Evolutionary conservation across 2,329 filamentous ascomycete species (phyloP).

Genomic region (Juglanconis juglandina): DNA sequence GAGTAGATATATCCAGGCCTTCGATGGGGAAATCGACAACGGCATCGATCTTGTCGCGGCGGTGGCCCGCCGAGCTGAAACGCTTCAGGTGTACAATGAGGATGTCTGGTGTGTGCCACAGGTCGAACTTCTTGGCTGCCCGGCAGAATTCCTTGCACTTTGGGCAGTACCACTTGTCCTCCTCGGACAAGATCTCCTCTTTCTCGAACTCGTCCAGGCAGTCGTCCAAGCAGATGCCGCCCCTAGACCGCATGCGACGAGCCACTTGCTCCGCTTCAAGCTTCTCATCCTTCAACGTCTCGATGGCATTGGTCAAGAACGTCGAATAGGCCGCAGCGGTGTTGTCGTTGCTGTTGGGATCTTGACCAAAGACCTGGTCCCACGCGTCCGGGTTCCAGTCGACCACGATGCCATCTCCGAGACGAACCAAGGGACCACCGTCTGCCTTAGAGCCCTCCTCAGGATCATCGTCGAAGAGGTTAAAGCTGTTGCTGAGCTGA

Average conservation of each 20-base stretch:
- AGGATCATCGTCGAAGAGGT: conserved; percentile 29
- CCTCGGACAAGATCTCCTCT: conserved; percentile 87
- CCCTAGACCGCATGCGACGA: conserved; percentile 63
- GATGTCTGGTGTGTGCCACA: conserved; percentile 96
- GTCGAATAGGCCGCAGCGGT: conserved; percentile 59
- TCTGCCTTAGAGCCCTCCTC: conserved; percentile 29
- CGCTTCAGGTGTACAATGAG: conserved; percentile 93
- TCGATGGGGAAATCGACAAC: conserved; percentile 88
- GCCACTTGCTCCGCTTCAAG: conserved; percentile 61
- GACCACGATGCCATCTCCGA: conserved; percentile 80
- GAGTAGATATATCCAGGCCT: conserved; percentile 74
- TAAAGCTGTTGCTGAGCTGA: conserved; percentile 28
- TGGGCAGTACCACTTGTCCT: conserved; percentile 97
- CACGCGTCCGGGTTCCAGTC: conserved; percentile 76
- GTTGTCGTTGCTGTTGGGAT: conserved; percentile 35
- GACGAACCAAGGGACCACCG: conserved; percentile 66
- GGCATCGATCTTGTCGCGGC: conserved; percentile 88
- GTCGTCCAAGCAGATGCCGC: conserved; percentile 80
- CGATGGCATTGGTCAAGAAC: conserved; percentile 42
- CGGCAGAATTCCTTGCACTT: conserved; percentile 90
- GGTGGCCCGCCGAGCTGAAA: conserved; percentile 79
- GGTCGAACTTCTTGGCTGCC: conserved; percentile 92
- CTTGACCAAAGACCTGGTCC: conserved; percentile 65
- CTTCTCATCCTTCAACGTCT: conserved; percentile 58
- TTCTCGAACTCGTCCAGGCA: conserved; percentile 94